Conservation (phyloP, 805 yeast species). For the Saturnispora sanitii region DNA sequence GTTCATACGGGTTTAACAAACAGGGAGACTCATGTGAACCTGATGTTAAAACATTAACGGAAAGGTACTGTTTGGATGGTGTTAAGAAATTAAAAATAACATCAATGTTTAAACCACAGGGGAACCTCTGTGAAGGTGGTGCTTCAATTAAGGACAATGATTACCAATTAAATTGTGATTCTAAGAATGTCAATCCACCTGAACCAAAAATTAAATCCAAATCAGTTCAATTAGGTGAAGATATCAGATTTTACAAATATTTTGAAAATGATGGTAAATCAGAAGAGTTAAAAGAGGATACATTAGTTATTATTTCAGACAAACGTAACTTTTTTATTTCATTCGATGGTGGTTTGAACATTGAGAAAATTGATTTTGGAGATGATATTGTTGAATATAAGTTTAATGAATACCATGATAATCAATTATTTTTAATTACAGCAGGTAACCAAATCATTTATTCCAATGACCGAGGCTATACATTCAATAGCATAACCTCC, state of each 20-base stretch:
- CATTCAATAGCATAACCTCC: conserved; percentile 33
- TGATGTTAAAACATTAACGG: conserved; percentile 10
- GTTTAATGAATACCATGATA: conserved; percentile 50
- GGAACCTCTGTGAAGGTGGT: conserved; percentile 22
- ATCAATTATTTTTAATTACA: conserved; percentile 48
- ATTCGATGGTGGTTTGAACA: conserved; percentile 50
- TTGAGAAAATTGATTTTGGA: conserved; percentile 36
- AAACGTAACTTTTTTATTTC: conserved; percentile 51
- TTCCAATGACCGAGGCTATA: conserved; percentile 60
- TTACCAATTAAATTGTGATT: conserved; percentile 29
- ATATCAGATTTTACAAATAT: conserved; percentile 47
- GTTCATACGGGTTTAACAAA: conserved; percentile 43
- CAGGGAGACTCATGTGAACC: conserved; percentile 39
- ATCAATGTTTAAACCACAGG: conserved; percentile 21
- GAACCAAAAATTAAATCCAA: conserved; percentile 26
- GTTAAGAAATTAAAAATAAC: conserved; percentile 18
- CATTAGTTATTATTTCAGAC: conserved; percentile 51
- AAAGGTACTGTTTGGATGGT: conserved; percentile 18
- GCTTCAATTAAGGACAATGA: conserved; percentile 17
- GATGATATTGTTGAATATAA: conserved; percentile 13
- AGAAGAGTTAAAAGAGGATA: conserved; percentile 42
- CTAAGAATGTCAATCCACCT: conserved; percentile 19
- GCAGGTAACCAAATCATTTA: conserved; percentile 38
- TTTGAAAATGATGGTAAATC: conserved; percentile 40
- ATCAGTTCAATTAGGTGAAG: conserved; percentile 40